These are phyloP conservation scores for Colletotrichum chrysophilum DNA, from an alignment of 2,329 filamentous ascomycete species.

Conservation along the genomic window DNA sequence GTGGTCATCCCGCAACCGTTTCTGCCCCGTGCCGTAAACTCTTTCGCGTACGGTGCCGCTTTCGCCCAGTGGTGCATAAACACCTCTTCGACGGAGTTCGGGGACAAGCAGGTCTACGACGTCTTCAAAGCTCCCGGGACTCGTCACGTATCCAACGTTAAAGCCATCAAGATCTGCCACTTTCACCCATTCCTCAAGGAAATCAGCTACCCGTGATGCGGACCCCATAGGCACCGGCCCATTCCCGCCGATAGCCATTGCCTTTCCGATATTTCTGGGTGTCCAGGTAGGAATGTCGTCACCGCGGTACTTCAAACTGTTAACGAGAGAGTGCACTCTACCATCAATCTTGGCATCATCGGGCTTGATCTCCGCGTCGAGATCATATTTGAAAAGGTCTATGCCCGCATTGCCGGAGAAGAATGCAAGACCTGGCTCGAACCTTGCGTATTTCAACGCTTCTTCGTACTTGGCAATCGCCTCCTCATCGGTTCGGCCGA, in stretches of 20 bases:
- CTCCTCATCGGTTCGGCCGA: slow-evolving; percentile 55
- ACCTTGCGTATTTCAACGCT: slow-evolving; percentile 54
- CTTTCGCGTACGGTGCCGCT: neutral
- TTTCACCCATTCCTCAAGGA: slow-evolving; percentile 46
- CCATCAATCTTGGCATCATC: neutral
- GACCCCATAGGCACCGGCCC: slow-evolving; percentile 39
- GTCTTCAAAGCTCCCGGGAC: slow-evolving; percentile 40
- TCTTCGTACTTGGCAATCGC: slow-evolving; percentile 56
- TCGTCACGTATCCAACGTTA: slow-evolving; percentile 47
- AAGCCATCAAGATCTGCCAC: slow-evolving; percentile 47
- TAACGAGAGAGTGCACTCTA: neutral
- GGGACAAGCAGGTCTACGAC: slow-evolving; percentile 33
- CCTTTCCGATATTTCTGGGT: slow-evolving; percentile 43
- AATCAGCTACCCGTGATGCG: slow-evolving; percentile 45
- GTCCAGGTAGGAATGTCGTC: slow-evolving; percentile 47
- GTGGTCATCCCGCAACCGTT: neutral
- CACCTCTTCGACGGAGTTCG: slow-evolving; percentile 29
- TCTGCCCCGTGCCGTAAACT: neutral
- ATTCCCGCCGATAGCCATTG: slow-evolving; percentile 43
- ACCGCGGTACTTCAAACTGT: neutral
- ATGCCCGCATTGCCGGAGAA: slow-evolving; percentile 65
- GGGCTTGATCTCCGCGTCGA: slow-evolving; percentile 59
- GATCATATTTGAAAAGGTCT: slow-evolving; percentile 59
- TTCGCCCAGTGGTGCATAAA: neutral
- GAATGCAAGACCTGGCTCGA: slow-evolving; percentile 58